These are phyloP conservation scores for Clonostachys chloroleuca DNA, from an alignment of 2,329 filamentous ascomycete species.

Conservation along the genomic window DNA sequence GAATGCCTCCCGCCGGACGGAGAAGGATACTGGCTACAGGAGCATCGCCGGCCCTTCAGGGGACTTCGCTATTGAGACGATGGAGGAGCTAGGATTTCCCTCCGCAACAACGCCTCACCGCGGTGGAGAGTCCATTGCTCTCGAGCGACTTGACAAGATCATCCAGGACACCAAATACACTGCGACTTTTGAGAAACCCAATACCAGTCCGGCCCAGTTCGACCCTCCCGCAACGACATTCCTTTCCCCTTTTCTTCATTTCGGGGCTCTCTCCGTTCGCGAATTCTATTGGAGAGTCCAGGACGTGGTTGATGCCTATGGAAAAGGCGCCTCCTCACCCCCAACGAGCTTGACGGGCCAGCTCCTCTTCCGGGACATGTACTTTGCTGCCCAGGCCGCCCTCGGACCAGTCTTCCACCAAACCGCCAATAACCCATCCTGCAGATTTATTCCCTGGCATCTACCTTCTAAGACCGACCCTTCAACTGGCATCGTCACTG, in stretches of 20 bases:
- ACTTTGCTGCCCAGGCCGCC: slow-evolving; percentile 71
- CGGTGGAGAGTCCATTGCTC: slow-evolving; percentile 65
- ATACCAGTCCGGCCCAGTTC: slow-evolving; percentile 70
- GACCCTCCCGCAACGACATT: slow-evolving; percentile 69
- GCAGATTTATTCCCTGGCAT: slow-evolving; percentile 77
- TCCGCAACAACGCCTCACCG: slow-evolving; percentile 61
- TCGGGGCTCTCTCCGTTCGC: slow-evolving; percentile 65
- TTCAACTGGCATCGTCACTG: slow-evolving; percentile 42
- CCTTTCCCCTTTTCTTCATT: slow-evolving; percentile 70
- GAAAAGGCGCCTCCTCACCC: slow-evolving; percentile 51
- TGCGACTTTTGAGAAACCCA: slow-evolving; percentile 72
- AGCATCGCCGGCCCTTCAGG: slow-evolving; percentile 61
- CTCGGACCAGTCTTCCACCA: slow-evolving; percentile 62
- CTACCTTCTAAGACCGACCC: slow-evolving; percentile 55
- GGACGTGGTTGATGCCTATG: slow-evolving; percentile 54
- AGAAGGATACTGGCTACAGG: slow-evolving; percentile 52
- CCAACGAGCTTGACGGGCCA: slow-evolving; percentile 71
- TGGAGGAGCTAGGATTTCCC: slow-evolving; percentile 66
- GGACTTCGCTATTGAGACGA: slow-evolving; percentile 67
- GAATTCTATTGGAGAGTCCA: slow-evolving; percentile 70
- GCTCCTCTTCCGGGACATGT: slow-evolving; percentile 77
- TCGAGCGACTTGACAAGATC: slow-evolving; percentile 53
- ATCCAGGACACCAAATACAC: slow-evolving; percentile 61
- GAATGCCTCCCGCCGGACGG: slow-evolving; percentile 50
- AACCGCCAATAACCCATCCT: slow-evolving; percentile 59